Evolutionary conservation across 306 rosid genomes (phyloP).

Genomic region (Nissolia schottii): DNA sequence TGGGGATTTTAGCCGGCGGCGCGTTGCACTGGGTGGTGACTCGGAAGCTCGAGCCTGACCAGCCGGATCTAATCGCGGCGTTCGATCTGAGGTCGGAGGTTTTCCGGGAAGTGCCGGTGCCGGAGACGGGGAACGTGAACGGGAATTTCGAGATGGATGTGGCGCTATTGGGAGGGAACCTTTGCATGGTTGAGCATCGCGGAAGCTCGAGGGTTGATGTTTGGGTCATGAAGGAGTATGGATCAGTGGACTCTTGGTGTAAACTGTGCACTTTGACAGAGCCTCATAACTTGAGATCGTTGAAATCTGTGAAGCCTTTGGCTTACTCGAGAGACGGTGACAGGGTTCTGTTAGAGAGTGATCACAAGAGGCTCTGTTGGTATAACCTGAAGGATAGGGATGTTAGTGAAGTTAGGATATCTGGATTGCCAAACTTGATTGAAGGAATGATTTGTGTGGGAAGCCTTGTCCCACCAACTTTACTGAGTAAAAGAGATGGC

Average conservation of each 20-base stretch:
- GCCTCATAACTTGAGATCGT: neutral
- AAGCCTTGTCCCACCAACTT: constrained; percentile 51
- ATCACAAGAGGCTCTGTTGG: constrained; percentile 53
- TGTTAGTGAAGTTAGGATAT: constrained; percentile 21
- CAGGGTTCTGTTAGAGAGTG: constrained; percentile 42
- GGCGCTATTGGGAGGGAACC: constrained; percentile 37
- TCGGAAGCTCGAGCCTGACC: constrained; percentile 22
- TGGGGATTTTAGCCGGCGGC: constrained; percentile 49
- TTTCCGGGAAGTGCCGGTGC: constrained; percentile 48
- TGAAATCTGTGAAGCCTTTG: constrained; percentile 48
- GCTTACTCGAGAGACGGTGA: constrained; percentile 39
- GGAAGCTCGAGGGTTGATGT: constrained; percentile 32
- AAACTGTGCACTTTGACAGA: constrained; percentile 35
- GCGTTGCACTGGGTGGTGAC: constrained; percentile 73
- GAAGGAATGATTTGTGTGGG: constrained; percentile 38
- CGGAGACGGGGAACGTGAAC: constrained; percentile 22
- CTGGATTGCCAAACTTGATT: constrained; percentile 33
- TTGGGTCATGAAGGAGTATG: constrained; percentile 66
- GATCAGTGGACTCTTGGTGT: constrained; percentile 48
- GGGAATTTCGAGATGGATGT: constrained; percentile 39
- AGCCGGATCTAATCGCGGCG: constrained; percentile 39
- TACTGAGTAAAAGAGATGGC: constrained; percentile 1
- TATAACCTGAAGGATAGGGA: constrained; percentile 32
- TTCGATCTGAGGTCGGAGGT: constrained; percentile 41
- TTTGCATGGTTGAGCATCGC: constrained; percentile 50